Evolutionary conservation across 1,284 basidiomycete species (phyloP).

Genomic region (Heterobasidion parviporum): DNA sequence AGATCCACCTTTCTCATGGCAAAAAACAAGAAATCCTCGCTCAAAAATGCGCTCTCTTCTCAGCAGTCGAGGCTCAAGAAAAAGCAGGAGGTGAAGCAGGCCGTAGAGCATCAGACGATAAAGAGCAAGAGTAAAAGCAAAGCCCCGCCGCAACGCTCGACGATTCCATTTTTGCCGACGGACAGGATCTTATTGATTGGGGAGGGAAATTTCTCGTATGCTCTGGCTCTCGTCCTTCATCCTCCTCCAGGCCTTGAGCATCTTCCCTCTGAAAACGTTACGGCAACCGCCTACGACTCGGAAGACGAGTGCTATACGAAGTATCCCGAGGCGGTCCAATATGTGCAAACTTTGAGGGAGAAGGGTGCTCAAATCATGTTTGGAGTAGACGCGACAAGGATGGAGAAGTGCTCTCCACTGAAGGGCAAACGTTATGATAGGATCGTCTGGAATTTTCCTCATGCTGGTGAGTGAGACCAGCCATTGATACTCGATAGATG

Average conservation of each 20-base stretch:
- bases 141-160: constrained; percentile 23
- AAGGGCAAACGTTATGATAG: constrained; percentile 64
- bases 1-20: constrained; percentile 25
- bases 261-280: constrained; percentile 62
- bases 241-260: constrained; percentile 41
- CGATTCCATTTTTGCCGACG: constrained; percentile 65
- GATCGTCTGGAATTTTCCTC: constrained; percentile 95
- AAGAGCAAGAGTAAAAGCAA: constrained; percentile 24
- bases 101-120: constrained; percentile 38
- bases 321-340: constrained; percentile 72
- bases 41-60: constrained; percentile 58
- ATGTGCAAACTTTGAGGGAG: constrained; percentile 48
- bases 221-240: constrained; percentile 62
- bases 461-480: constrained; percentile 60
- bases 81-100: constrained; percentile 39
- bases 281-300: constrained; percentile 85
- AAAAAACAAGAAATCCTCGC: constrained; percentile 38
- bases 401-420: constrained; percentile 53
- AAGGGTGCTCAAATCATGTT: constrained; percentile 74
- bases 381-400: constrained; percentile 74
- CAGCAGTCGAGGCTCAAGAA: constrained; percentile 61
- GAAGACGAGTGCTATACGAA: constrained; percentile 75
- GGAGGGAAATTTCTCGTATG: constrained; percentile 96
- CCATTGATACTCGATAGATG: not conserved
- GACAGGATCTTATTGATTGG: constrained; percentile 86